A percentile compares a stretch with the other conserved stretches of the same genome.
phyloP scores from a whole-genome alignment of 208 protist species.

The Entamoeba dispar region DNA sequence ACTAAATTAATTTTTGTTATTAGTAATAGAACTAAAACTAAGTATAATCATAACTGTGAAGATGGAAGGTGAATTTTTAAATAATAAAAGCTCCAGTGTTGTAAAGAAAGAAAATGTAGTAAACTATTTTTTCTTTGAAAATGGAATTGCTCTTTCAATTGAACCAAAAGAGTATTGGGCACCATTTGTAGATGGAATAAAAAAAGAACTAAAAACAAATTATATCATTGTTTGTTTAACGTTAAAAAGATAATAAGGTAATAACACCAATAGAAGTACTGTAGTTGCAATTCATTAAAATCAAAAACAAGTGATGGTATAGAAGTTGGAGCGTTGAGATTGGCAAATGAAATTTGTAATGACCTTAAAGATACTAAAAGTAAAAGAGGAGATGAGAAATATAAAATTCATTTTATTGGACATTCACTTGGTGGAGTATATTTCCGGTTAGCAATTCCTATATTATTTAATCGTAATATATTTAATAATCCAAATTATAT shows the following conservation, averaged over 20 bases:
- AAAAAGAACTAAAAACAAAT: neutral
- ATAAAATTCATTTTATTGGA: neutral
- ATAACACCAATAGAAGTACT: too few species aligned
- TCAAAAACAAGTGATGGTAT: neutral
- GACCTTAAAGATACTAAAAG: neutral
- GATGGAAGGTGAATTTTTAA: too few species aligned
- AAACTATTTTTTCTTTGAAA: neutral
- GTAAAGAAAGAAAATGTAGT: too few species aligned
- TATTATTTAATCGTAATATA: neutral
- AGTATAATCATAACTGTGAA: too few species aligned
- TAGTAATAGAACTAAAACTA: too few species aligned
- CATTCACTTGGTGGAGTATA: neutral
- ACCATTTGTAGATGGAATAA: neutral
- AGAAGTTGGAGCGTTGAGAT: neutral
- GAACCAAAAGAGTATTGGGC: neutral
- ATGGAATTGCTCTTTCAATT: neutral
- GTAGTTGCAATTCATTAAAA: neutral
- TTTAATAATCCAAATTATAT: neutral
- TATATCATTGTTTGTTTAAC: neutral
- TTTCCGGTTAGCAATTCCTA: neutral
- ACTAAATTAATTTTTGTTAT: too few species aligned
- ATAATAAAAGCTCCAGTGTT: too few species aligned
- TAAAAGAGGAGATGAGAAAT: neutral
- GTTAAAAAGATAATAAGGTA: too few species aligned
- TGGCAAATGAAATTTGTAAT: neutral